Evolutionary conservation across 2,329 filamentous ascomycete genomes (phyloP).

Genomic region (Plenodomus biglobosus): DNA sequence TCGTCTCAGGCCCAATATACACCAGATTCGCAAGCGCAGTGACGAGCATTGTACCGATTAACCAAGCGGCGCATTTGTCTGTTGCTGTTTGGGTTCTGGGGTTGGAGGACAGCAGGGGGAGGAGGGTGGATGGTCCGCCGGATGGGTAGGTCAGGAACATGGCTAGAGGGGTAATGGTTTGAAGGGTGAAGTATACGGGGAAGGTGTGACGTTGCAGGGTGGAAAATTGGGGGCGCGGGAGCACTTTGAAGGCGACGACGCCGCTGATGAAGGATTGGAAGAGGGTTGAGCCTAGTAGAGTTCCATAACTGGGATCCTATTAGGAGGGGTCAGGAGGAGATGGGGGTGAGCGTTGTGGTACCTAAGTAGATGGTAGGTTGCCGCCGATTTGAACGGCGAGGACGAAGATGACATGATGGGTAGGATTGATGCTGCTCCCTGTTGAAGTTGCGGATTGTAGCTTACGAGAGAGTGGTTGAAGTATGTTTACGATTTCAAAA

Average conservation of each 20-base stretch:
- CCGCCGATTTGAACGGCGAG: constrained; percentile 59
- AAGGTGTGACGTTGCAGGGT: constrained; percentile 76
- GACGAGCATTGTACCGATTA: constrained; percentile 69
- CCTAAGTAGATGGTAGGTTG: constrained; percentile 76
- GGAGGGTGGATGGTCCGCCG: constrained; percentile 18
- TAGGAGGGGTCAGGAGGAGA: too few relatives aligned
- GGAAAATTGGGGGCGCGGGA: constrained; percentile 79
- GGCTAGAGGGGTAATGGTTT: constrained; percentile 71
- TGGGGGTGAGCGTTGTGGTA: too few relatives aligned
- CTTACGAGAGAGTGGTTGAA: too few relatives aligned
- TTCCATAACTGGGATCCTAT: constrained; percentile 81
- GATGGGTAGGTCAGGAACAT: constrained; percentile 77
- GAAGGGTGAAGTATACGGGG: constrained; percentile 84
- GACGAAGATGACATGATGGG: constrained; percentile 50
- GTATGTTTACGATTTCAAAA: too few relatives aligned
- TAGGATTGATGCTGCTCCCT: too few relatives aligned
- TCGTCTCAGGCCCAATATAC: constrained; percentile 74
- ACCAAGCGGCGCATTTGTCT: constrained; percentile 46
- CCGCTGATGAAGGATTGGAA: constrained; percentile 82
- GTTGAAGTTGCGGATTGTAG: too few relatives aligned
- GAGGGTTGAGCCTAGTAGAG: constrained; percentile 80
- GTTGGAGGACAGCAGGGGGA: constrained; percentile 7
- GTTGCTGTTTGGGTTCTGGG: constrained; percentile 5
- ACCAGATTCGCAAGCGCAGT: constrained; percentile 70
- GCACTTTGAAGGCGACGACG: constrained; percentile 72